A percentile compares a stretch with the other conserved stretches of the same genome.
Conservation (phyloP, 371 early-diverging fungal species). For the Rhizopus delemar region DNA sequence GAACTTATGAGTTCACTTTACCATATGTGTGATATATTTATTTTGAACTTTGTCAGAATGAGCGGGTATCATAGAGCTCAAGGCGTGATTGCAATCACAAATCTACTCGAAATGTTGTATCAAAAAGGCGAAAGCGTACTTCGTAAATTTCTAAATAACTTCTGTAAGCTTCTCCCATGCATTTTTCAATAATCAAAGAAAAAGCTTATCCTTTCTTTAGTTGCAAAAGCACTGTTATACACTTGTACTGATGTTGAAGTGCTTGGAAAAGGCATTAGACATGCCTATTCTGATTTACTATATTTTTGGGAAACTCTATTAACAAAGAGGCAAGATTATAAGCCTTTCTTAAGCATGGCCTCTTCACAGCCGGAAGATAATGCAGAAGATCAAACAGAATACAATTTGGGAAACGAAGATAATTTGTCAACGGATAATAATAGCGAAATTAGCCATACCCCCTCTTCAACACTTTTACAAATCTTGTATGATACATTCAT, state of each 20-base stretch:
- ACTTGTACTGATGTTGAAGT: conserved; percentile 45
- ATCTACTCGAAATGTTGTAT: conserved; percentile 54
- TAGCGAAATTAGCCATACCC: not conserved
- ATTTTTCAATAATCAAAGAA: not conserved
- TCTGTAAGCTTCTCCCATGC: conserved; percentile 43
- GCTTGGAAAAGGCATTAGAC: conserved; percentile 14
- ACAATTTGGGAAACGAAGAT: conserved; percentile 3
- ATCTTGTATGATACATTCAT: conserved; percentile 42
- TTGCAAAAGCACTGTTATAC: conserved; percentile 58
- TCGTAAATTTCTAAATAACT: conserved; percentile 41
- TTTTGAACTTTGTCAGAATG: conserved; percentile 45
- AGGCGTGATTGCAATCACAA: conserved; percentile 48
- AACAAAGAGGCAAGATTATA: conserved; percentile 4
- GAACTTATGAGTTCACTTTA: conserved; percentile 52
- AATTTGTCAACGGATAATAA: conserved; percentile 1
- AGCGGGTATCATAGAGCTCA: conserved; percentile 40
- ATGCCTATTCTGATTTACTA: conserved; percentile 31
- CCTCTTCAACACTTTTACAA: conserved; percentile 1
- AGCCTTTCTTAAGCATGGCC: no score
- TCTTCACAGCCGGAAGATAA: not conserved
- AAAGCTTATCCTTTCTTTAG: conserved; percentile 27
- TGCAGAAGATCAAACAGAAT: conserved; percentile 2
- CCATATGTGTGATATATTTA: conserved; percentile 47
- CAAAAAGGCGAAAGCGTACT: conserved; percentile 52
- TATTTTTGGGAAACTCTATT: conserved; percentile 45